Conservation (phyloP, 345 rosid genomes). For the Angophora floribunda region DNA sequence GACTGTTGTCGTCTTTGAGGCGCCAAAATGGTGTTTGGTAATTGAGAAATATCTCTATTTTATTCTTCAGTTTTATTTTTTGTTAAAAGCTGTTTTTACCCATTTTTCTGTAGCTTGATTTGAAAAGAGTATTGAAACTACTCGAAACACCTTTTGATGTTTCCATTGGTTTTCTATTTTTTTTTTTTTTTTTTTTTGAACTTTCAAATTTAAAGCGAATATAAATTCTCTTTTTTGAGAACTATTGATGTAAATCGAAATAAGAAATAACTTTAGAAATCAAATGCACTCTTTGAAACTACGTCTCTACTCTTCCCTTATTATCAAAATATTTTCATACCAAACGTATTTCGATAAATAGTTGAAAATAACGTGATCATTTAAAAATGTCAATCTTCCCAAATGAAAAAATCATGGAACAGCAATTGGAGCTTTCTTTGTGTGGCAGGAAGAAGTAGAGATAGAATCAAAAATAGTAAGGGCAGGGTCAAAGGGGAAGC, state of each 20-base stretch:
- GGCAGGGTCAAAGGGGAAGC: constrained; percentile 23
- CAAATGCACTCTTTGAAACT: neutral
- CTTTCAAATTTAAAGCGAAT: neutral
- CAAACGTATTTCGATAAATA: neutral
- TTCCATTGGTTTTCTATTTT: neutral
- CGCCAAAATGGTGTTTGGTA: neutral
- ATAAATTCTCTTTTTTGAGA: neutral
- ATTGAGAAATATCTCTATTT: neutral
- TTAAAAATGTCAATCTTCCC: neutral
- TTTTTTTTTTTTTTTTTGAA: too few species aligned
- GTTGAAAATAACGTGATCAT: neutral
- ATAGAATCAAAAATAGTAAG: constrained; percentile 47
- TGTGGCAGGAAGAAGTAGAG: constrained; percentile 49
- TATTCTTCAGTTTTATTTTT: neutral
- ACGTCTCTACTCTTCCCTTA: neutral
- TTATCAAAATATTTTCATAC: neutral
- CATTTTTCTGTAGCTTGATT: neutral
- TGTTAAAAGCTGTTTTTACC: neutral
- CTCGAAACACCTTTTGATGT: neutral
- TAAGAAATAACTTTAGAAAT: neutral
- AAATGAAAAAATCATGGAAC: neutral
- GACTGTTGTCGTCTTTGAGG: neutral
- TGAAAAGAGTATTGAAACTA: neutral
- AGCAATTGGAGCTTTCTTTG: neutral
- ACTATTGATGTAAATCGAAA: neutral